Evolutionary conservation across 2,329 filamentous ascomycete species (phyloP).

Genomic region (Emergomyces africanus): DNA sequence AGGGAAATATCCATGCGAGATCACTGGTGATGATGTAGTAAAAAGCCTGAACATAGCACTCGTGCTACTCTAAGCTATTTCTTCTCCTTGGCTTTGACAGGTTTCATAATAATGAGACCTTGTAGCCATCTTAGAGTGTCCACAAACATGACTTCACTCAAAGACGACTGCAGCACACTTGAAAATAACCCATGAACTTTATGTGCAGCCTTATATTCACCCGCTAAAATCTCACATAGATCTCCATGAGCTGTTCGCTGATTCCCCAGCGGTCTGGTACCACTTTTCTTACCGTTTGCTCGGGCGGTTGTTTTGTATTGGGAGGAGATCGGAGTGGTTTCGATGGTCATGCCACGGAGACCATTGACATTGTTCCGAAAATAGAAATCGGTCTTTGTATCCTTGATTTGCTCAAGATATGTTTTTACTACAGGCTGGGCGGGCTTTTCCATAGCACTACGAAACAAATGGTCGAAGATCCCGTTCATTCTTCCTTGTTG

Average conservation of each 20-base stretch:
- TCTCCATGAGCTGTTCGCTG: background rate
- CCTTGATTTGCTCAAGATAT: background rate
- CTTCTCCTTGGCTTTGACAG: background rate
- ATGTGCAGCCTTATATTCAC: background rate
- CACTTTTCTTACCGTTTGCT: background rate
- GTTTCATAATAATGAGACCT: too few relatives aligned
- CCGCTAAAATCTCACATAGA: background rate
- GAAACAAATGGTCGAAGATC: slow-evolving; percentile 1
- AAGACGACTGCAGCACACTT: background rate
- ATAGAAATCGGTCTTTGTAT: background rate
- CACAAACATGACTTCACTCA: background rate
- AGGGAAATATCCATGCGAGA: background rate
- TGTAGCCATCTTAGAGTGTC: background rate
- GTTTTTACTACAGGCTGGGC: background rate
- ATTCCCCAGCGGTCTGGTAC: background rate
- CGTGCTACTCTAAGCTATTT: background rate
- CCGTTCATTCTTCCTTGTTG: background rate
- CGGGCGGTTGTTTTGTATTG: background rate
- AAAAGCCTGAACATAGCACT: background rate
- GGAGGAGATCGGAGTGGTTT: background rate
- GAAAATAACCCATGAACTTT: background rate
- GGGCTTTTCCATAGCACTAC: background rate
- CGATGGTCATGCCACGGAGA: background rate
- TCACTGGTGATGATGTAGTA: background rate
- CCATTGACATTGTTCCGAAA: slow-evolving; percentile 1